Conservation (phyloP, 352 stramenopile genomes). For the Globisporangium yorkense region DNA sequence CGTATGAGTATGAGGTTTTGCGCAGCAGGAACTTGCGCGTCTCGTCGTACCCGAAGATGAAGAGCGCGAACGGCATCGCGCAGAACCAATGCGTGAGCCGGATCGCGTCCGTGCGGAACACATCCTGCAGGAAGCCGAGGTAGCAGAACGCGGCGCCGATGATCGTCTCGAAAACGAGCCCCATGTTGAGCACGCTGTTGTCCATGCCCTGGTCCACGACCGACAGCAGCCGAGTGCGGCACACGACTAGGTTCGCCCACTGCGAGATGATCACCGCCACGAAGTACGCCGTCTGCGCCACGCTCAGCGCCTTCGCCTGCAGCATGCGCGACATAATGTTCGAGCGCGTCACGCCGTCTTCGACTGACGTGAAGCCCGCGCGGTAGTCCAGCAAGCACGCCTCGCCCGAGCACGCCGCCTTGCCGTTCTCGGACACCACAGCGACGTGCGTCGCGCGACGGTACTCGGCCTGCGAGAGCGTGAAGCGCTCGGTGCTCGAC, state of each 20-base stretch:
- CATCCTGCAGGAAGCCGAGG: conserved; percentile 51
- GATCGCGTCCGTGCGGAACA: conserved; percentile 71
- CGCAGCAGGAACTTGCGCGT: conserved; percentile 82
- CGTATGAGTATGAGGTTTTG: conserved; percentile 48
- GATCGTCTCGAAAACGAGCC: conserved; percentile 81
- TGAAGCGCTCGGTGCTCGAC: conserved; percentile 17
- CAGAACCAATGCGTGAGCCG: conserved; percentile 80
- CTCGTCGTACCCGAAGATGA: conserved; percentile 86
- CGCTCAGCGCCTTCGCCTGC: conserved; percentile 58
- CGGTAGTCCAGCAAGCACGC: conserved; percentile 38
- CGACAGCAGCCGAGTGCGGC: conserved; percentile 82
- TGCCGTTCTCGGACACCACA: conserved; percentile 12
- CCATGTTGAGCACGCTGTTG: conserved; percentile 87
- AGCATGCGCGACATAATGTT: conserved; percentile 83
- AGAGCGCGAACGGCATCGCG: conserved; percentile 74
- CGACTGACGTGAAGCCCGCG: conserved; percentile 31
- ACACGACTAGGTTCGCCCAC: conserved; percentile 83
- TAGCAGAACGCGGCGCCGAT: conserved; percentile 76
- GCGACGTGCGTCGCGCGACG: conserved; percentile 10
- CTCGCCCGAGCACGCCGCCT: conserved; percentile 20
- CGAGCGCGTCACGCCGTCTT: conserved; percentile 15
- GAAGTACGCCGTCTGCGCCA: conserved; percentile 81
- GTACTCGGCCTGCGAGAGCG: conserved; percentile 16
- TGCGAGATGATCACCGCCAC: conserved; percentile 75
- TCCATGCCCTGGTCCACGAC: conserved; percentile 82